phyloP scores from a whole-genome alignment of 495 filamentous ascomycete species.

The Podospora appendiculata region DNA sequence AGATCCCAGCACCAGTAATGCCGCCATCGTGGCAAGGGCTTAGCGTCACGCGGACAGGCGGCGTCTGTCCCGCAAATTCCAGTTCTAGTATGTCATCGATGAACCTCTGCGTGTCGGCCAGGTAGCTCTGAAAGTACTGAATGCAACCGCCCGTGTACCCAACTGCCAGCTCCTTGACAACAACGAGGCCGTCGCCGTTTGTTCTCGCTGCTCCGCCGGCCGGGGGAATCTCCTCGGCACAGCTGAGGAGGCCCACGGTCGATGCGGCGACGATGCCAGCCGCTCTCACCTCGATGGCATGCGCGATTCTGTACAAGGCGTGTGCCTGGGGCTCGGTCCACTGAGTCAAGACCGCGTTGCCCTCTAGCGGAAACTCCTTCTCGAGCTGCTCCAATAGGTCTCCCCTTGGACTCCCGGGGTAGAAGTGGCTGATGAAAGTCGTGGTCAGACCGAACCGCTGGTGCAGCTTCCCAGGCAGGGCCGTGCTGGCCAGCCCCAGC shows the following conservation, averaged over 20 bases:
- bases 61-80: conserved; percentile 40
- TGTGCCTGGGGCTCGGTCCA: conserved; percentile 54
- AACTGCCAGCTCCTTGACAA: conserved; percentile 55
- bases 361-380: conserved; percentile 40
- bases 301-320: conserved; percentile 52
- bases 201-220: neutral
- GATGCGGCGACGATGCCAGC: conserved; percentile 67
- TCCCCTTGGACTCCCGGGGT: conserved; percentile 41
- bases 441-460: conserved; percentile 62
- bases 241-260: conserved; percentile 58
- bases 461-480: conserved; percentile 52
- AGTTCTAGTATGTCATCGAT: conserved; percentile 56
- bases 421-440: conserved; percentile 59
- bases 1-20: conserved; percentile 66
- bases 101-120: conserved; percentile 58
- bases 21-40: conserved; percentile 68
- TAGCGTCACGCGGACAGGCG: conserved; percentile 53
- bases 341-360: conserved; percentile 19
- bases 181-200: neutral
- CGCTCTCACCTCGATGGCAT: conserved; percentile 58
- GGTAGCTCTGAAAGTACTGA: conserved; percentile 65
- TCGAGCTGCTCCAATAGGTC: conserved; percentile 45
- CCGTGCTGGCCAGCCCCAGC: conserved; percentile 19
- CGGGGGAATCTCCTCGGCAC: conserved; percentile 52
- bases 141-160: conserved; percentile 77